These are phyloP conservation scores for Malassezia cuniculi DNA, from an alignment of 1,284 basidiomycete genomes.

Conservation along the genomic window DNA sequence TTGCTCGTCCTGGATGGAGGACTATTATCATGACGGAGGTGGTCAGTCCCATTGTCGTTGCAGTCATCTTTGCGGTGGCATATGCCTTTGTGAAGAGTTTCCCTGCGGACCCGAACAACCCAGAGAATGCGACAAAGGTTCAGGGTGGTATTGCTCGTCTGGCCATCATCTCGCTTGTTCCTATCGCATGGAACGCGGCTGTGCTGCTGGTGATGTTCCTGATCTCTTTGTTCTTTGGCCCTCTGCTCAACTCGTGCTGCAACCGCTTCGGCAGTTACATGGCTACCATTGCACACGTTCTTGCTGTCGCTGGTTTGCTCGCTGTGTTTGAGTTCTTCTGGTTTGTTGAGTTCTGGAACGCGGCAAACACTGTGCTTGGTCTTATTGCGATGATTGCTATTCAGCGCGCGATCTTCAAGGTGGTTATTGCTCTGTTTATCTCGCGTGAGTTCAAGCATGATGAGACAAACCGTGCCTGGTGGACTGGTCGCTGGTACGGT, in stretches of 20 bases:
- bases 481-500: slow-evolving; percentile 45
- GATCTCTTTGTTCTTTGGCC: slow-evolving; percentile 79
- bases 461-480: slow-evolving; percentile 46
- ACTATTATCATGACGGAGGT: slow-evolving; percentile 42
- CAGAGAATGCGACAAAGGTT: neutral
- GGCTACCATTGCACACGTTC: slow-evolving; percentile 40
- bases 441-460: slow-evolving; percentile 45
- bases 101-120: slow-evolving; percentile 9
- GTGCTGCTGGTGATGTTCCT: slow-evolving; percentile 75
- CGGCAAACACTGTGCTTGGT: slow-evolving; percentile 63
- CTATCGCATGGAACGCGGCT: slow-evolving; percentile 87
- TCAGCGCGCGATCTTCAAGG: slow-evolving; percentile 45
- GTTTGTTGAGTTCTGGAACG: slow-evolving; percentile 86
- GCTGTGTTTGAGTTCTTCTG: slow-evolving; percentile 52
- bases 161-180: slow-evolving; percentile 80
- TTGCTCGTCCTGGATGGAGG: slow-evolving; percentile 42
- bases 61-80: slow-evolving; percentile 42
- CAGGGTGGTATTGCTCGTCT: slow-evolving; percentile 73
- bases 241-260: slow-evolving; percentile 62
- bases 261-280: slow-evolving; percentile 44
- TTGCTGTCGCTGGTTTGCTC: slow-evolving; percentile 40
- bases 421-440: slow-evolving; percentile 39
- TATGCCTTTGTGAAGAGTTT: slow-evolving; percentile 45
- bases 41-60: slow-evolving; percentile 35
- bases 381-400: slow-evolving; percentile 46